Percentiles rank a stretch among this genome's conserved stretches.
These are phyloP conservation scores for Paxillus ammoniavirescens DNA, from an alignment of 768 basidiomycete species.

Conservation along the genomic window DNA sequence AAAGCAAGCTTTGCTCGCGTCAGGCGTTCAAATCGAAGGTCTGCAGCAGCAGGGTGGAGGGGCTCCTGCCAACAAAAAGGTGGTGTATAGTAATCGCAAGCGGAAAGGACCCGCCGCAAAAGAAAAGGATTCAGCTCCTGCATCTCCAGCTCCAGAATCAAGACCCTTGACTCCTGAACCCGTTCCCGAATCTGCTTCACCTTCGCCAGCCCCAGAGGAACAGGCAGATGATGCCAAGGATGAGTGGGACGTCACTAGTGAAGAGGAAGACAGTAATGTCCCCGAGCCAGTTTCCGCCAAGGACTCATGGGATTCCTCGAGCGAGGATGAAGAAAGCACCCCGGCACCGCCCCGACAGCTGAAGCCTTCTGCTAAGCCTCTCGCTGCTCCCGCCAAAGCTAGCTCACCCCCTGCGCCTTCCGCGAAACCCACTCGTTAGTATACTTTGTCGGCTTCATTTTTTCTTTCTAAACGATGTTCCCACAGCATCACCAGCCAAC, in stretches of 20 bases:
- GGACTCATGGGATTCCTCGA: conserved; percentile 72
- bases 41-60: conserved; percentile 58
- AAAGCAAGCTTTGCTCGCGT: conserved; percentile 85
- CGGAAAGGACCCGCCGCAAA: conserved; percentile 60
- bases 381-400: not conserved
- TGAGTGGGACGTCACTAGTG: conserved; percentile 53
- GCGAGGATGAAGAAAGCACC: conserved; percentile 48
- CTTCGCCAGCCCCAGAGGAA: conserved; percentile 28
- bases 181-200: conserved; percentile 20
- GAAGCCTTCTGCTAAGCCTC: conserved; percentile 15
- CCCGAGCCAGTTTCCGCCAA: conserved; percentile 35
- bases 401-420: not conserved
- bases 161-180: conserved; percentile 44
- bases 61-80: conserved; percentile 56
- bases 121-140: conserved; percentile 33
- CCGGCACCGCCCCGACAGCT: conserved; percentile 11
- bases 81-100: conserved; percentile 82
- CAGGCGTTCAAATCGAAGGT: conserved; percentile 89
- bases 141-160: conserved; percentile 54
- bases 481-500: conserved; percentile 7
- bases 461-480: not conserved
- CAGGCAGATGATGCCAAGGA: conserved; percentile 39
- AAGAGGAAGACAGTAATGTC: conserved; percentile 35
- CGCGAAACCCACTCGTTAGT: conserved; percentile 6
- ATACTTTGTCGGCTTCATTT: not conserved